Evolutionary conservation across 495 filamentous ascomycete species (phyloP), one percentile per base, ranked within the genome.

Genomic region (Acidomyces sp.): DNA sequence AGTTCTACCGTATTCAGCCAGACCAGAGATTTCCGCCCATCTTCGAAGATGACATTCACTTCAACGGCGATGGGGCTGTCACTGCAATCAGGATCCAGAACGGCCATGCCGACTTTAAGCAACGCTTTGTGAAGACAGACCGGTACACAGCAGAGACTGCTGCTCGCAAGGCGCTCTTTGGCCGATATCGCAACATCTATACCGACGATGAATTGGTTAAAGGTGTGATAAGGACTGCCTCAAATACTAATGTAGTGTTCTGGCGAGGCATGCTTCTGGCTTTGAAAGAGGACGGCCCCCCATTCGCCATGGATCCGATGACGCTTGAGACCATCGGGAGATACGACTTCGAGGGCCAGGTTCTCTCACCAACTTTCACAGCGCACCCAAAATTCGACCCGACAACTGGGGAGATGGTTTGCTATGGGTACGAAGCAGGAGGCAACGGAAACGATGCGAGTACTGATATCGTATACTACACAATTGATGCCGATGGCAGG

Each of bases 341-440:
- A 24, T 51, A 55, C 25, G 48, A 51, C 22, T 78, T 75, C 32
- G 71, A 72, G 35, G 72, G 72, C 2, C 72, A 76, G 55, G 55
- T 75, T 10, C 46, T 51, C 0, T 58, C 56, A 10, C 58, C 66
- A 5, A 75, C 70, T 0, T 75, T 78, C 43, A 73, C 72, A 0
- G 74, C 74, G 1, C 74, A 78, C 45, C 74, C 74, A 0, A 78
- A 78, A 49, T 58, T 74, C 34, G 72, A 75, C 42, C 74, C 72
- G 0, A 57, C 56, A 11, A 75, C 66, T 1, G 65, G 67, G 9
- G 74, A 78, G 24, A 51, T 55, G 52, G 48, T 55, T n/a, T 40
- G 37, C 37, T 40, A 30, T 22, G 51, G 51, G 1, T 10, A 69
- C 55, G 0, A 68, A 65, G 49, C 53, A 47, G 0, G 63, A 59